phyloP scores from a whole-genome alignment of 805 yeast genomes.

The Lipomyces yamadae region DNA sequence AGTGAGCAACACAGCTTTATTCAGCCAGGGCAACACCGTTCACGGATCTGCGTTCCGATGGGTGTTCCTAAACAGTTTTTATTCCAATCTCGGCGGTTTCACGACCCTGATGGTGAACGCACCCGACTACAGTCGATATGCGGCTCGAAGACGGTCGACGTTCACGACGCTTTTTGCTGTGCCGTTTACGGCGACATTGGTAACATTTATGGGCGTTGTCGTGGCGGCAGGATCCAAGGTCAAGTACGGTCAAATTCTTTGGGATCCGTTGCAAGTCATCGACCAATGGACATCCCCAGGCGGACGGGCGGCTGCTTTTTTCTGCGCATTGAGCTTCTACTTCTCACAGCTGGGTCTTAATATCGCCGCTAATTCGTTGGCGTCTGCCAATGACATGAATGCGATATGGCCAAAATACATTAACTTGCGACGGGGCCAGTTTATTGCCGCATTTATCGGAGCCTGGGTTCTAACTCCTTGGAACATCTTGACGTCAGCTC shows the following conservation, averaged over 20 bases:
- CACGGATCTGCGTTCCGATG: constrained; percentile 73
- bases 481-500: constrained; percentile 70
- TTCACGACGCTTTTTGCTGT: constrained; percentile 24
- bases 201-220: constrained; percentile 33
- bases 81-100: constrained; percentile 53
- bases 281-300: constrained; percentile 36
- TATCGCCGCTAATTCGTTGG: constrained; percentile 56
- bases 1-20: constrained; percentile 19
- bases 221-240: constrained; percentile 34
- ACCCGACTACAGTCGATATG: constrained; percentile 56
- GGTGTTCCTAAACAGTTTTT: constrained; percentile 60
- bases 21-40: constrained; percentile 43
- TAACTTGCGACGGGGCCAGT: constrained; percentile 63
- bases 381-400: constrained; percentile 49
- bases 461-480: constrained; percentile 74
- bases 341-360: constrained; percentile 77
- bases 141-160: constrained; percentile 46
- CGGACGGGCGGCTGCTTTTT: constrained; percentile 37
- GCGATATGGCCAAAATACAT: constrained; percentile 52
- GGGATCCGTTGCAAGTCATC: constrained; percentile 36
- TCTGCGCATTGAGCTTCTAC: constrained; percentile 52
- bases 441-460: constrained; percentile 60
- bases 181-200: constrained; percentile 28
- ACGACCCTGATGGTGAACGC: constrained; percentile 54
- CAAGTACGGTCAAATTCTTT: constrained; percentile 32